Conservation (phyloP, 345 rosid genomes). For the Eucalyptus decipiens region DNA sequence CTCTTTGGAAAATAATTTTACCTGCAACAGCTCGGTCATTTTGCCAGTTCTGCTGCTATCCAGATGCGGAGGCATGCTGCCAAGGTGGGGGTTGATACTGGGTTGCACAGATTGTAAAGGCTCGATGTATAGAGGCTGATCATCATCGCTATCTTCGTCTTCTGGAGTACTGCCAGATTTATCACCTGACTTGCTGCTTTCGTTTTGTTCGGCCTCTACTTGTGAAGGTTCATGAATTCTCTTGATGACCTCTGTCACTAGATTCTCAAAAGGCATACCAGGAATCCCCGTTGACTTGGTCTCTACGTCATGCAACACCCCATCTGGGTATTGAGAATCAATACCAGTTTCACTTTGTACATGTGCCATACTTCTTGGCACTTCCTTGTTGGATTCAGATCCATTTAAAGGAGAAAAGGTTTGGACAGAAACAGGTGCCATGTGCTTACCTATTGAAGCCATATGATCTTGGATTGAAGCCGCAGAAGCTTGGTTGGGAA, state of each 20-base stretch:
- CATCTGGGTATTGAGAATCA: not conserved
- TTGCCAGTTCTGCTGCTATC: constrained; percentile 54
- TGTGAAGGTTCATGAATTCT: constrained; percentile 23
- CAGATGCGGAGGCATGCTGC: constrained; percentile 26
- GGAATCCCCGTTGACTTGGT: constrained; percentile 3
- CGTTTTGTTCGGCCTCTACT: constrained; percentile 12
- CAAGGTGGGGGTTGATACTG: constrained; percentile 9
- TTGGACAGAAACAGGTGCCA: constrained; percentile 2
- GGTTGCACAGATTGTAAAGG: constrained; percentile 55
- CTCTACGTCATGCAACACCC: constrained; percentile 4
- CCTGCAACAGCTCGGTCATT: constrained; percentile 91
- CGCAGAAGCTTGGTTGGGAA: constrained; percentile 2
- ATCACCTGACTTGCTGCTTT: not conserved
- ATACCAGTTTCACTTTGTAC: constrained; percentile 9
- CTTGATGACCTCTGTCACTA: constrained; percentile 44
- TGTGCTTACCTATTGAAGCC: constrained; percentile 16
- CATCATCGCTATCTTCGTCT: constrained; percentile 7
- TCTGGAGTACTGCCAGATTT: constrained; percentile 1
- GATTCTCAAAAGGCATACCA: constrained; percentile 46
- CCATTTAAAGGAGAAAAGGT: constrained; percentile 8
- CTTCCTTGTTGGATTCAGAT: not conserved
- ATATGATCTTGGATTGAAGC: not conserved
- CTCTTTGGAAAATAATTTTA: constrained; percentile 1
- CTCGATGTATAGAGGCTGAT: constrained; percentile 54
- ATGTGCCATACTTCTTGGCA: not conserved